Evolutionary conservation across 2,329 filamentous ascomycete genomes (phyloP), one percentile per base, ranked within the genome.

Genomic region (Fusarium sp.): DNA sequence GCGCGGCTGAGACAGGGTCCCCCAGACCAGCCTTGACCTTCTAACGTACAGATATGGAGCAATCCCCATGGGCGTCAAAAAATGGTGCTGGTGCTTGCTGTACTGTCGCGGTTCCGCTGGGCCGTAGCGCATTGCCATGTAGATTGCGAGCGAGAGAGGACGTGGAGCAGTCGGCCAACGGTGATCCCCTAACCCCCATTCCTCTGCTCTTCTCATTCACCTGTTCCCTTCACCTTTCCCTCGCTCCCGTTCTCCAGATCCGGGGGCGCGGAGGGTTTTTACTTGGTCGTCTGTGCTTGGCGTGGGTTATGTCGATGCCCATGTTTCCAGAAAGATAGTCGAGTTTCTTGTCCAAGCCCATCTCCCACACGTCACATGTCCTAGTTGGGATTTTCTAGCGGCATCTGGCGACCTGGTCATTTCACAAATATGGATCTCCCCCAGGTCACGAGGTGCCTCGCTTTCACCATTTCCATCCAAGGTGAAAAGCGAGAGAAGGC

Each of bases 101-200:
- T 67, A 66, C 66, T 35, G 60, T 71, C 66, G 72, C 73, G 71
- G 72, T 68, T 78, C 77, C 77, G 77, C 72, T 78, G 70, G 75
- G 54, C 77, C 77, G 75, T 78, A 77, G 77, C 76, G 76, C 61
- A 70, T 43, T 67, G 61, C 68, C 52, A 60, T 43, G 23, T 60
- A 52, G 62, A 60, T 66, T 66, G 63, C 63, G 54, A 32, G 63
- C 63, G 54, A 32, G 43, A 60, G 54, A 30, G 27, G 13, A 20
- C 48, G 48, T 52, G 48, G 48, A 52, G 48, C 16, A 27, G 50
- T 48, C 43, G 56, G 45, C 50, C 32, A 57, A 37, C 41, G 27
- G 27, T 62, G 37, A 54, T 69, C 61, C 25, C 54, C 65, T 64
- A 45, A 56, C 23, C 62, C 30, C 37, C 50, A 35, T 50, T 52